phyloP scores from a whole-genome alignment of 2,329 filamentous ascomycete genomes.

The Fusarium sp. region DNA sequence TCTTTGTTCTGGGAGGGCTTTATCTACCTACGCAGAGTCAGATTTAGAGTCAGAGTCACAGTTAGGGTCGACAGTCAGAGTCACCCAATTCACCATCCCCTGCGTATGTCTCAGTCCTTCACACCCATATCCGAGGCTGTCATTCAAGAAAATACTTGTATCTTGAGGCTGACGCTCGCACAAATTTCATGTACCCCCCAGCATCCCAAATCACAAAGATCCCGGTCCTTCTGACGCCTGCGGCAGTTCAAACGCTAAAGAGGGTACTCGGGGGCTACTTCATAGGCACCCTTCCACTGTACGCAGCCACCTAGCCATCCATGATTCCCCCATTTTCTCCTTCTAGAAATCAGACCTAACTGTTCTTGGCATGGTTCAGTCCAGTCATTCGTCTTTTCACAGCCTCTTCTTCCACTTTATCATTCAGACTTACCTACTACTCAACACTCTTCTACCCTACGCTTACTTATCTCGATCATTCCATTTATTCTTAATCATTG shows the following conservation, averaged over 20 bases:
- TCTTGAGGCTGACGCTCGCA: conserved; percentile 25
- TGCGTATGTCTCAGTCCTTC: conserved; percentile 38
- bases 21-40: neutral
- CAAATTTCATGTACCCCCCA: conserved; percentile 22
- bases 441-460: neutral
- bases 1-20: neutral
- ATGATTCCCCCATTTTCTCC: conserved; percentile 13
- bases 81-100: conserved; percentile 15
- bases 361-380: neutral
- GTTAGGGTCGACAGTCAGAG: neutral
- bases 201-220: neutral
- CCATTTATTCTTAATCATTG: neutral
- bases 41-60: neutral
- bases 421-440: conserved; percentile 1
- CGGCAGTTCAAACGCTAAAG: conserved; percentile 38
- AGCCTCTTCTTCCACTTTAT: conserved; percentile 13
- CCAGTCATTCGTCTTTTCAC: conserved; percentile 10
- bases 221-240: conserved; percentile 34
- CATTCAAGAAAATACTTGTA: conserved; percentile 23
- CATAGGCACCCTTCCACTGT: conserved; percentile 12
- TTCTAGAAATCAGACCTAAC: conserved; percentile 35
- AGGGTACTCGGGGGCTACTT: conserved; percentile 23
- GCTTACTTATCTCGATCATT: neutral
- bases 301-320: conserved; percentile 13
- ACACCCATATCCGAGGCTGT: conserved; percentile 31